A percentile compares a stretch with the other conserved stretches of the same genome.
Evolutionary conservation across 164 flowering plant species (phyloP).

Genomic region (Tetracentron sinense): DNA sequence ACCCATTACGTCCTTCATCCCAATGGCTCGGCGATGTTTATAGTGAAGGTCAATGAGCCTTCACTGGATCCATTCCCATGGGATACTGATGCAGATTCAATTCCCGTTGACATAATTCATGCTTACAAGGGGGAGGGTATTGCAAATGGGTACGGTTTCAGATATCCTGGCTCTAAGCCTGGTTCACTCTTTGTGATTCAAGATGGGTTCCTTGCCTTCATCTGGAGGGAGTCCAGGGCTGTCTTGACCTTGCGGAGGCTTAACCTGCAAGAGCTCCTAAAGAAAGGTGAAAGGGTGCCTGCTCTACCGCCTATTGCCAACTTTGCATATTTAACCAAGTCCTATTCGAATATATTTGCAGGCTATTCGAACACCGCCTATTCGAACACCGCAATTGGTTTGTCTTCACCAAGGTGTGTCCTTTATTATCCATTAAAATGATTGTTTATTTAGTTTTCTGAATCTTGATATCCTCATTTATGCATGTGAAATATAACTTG

Average conservation of each 20-base stretch:
- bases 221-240: conserved; percentile 79
- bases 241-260: conserved; percentile 82
- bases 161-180: conserved; percentile 96
- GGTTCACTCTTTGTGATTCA: conserved; percentile 77
- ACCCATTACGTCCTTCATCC: conserved; percentile 94
- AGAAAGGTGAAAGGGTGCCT: conserved; percentile 76
- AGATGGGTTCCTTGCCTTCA: conserved; percentile 70
- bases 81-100: conserved; percentile 49
- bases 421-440: neutral
- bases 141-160: conserved; percentile 91
- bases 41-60: conserved; percentile 64
- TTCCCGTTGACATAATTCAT: conserved; percentile 39
- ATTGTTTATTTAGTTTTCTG: neutral
- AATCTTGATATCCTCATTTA: too few relatives aligned
- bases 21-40: conserved; percentile 95
- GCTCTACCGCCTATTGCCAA: conserved; percentile 76
- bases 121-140: conserved; percentile 87
- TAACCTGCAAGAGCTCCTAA: conserved; percentile 63
- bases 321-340: conserved; percentile 83
- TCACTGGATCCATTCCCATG: conserved; percentile 74
- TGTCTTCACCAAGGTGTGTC: conserved; percentile 54
- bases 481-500: too few relatives aligned
- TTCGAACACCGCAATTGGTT: conserved; percentile 36
- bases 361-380: conserved; percentile 52
- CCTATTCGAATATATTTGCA: conserved; percentile 81